These are phyloP conservation scores for Skeletonema costatum DNA, from an alignment of 108 stramenopile genomes.

Conservation along the genomic window DNA sequence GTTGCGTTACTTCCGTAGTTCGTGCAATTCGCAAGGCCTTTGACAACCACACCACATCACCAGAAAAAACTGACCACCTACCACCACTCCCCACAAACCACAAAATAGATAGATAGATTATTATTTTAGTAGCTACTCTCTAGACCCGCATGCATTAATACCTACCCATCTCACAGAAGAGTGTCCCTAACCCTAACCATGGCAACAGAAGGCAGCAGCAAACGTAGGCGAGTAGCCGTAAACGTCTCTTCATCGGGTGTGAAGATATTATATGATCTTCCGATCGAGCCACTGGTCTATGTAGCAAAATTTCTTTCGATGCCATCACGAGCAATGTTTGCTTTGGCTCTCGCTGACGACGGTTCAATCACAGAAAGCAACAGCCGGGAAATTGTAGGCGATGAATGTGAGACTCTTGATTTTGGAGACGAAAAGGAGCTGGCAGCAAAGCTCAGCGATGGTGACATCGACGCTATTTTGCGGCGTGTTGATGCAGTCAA, in stretches of 20 bases:
- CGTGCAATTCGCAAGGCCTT: too few relatives aligned
- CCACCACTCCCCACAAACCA: too few relatives aligned
- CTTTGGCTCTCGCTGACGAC: not conserved
- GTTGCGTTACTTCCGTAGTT: too few relatives aligned
- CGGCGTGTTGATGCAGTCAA: not conserved
- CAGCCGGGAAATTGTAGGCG: not conserved
- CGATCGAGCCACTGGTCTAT: not conserved
- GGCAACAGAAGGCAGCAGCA: not conserved
- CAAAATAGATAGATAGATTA: too few relatives aligned
- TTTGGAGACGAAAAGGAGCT: not conserved
- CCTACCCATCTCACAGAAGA: too few relatives aligned
- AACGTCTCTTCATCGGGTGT: not conserved
- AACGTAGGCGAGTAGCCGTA: not conserved
- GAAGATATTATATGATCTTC: not conserved
- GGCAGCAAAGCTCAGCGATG: not conserved
- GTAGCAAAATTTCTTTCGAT: not conserved
- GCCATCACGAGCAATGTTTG: slow-evolving; percentile 1
- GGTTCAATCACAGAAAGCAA: not conserved
- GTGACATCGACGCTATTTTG: not conserved
- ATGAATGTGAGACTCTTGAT: not conserved
- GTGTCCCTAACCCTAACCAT: too few relatives aligned
- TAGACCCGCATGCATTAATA: too few relatives aligned
- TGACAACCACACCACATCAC: too few relatives aligned
- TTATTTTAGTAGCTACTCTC: too few relatives aligned
- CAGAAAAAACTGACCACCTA: too few relatives aligned